Evolutionary conservation across 768 basidiomycete genomes (phyloP).

Genomic region (Rubroboletus satanas): DNA sequence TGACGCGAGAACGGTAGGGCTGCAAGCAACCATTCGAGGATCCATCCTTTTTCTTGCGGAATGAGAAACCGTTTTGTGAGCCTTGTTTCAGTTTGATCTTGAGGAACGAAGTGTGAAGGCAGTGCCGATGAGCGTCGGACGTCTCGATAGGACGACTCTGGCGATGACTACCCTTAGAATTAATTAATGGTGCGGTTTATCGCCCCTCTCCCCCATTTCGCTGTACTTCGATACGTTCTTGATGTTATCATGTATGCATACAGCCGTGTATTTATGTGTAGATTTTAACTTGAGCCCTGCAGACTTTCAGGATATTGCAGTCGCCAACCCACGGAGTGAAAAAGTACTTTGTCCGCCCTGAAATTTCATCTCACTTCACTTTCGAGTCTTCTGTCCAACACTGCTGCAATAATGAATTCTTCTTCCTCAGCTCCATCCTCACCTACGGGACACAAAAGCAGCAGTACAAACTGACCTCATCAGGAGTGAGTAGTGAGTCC

Average conservation of each 20-base stretch:
- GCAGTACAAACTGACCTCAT: background rate
- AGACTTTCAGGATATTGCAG: too few relatives aligned
- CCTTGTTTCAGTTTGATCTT: slow-evolving; percentile 82
- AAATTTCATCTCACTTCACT: too few relatives aligned
- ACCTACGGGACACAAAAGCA: background rate
- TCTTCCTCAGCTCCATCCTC: too few relatives aligned
- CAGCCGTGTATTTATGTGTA: slow-evolving; percentile 22
- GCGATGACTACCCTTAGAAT: background rate
- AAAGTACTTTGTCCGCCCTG: background rate
- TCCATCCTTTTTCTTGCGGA: slow-evolving; percentile 83
- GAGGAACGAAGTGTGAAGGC: slow-evolving; percentile 62
- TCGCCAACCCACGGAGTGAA: background rate
- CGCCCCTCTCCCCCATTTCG: background rate
- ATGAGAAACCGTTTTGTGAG: slow-evolving; percentile 81
- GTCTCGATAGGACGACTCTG: background rate
- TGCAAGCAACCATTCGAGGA: slow-evolving; percentile 83
- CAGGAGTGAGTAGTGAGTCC: too few relatives aligned
- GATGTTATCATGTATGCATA: slow-evolving; percentile 11
- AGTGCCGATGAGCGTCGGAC: background rate
- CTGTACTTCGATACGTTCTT: background rate
- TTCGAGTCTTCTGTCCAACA: too few relatives aligned
- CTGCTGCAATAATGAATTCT: background rate
- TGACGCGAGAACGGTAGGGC: slow-evolving; percentile 39
- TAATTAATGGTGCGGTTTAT: slow-evolving; percentile 8
- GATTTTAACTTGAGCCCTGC: slow-evolving; percentile 5